phyloP scores from a whole-genome alignment of 306 rosid genomes.

The Adenanthera pavonina region DNA sequence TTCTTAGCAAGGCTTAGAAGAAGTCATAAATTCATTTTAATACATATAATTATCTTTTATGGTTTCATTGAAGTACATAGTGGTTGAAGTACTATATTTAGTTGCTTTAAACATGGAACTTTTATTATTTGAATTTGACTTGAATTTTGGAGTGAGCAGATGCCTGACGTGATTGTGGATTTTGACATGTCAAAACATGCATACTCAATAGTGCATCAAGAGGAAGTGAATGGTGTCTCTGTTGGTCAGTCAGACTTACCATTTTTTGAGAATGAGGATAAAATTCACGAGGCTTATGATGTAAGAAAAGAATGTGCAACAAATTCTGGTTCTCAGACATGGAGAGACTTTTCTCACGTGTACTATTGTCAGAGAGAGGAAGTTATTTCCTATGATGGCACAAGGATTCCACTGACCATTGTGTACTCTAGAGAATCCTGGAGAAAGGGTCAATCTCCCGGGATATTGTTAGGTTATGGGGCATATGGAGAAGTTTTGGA shows the following conservation, averaged over 20 bases:
- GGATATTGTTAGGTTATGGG: constrained; percentile 90
- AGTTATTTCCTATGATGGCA: constrained; percentile 76
- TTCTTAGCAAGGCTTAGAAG: background rate
- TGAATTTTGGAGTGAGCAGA: constrained; percentile 50
- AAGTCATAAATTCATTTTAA: background rate
- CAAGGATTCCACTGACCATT: constrained; percentile 73
- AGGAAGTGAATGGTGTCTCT: constrained; percentile 66
- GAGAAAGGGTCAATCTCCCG: constrained; percentile 70
- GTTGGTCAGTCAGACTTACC: constrained; percentile 42
- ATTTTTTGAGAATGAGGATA: constrained; percentile 37
- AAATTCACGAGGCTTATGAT: constrained; percentile 34
- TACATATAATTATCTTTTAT: background rate
- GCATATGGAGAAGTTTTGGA: constrained; percentile 90
- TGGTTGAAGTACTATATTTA: constrained; percentile 15
- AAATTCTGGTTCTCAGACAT: constrained; percentile 48
- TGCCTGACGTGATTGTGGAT: constrained; percentile 91
- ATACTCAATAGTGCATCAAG: constrained; percentile 79
- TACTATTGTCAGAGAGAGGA: constrained; percentile 73
- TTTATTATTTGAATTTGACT: constrained; percentile 20
- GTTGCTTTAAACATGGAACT: constrained; percentile 30
- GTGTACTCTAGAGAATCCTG: constrained; percentile 71
- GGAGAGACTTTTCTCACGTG: constrained; percentile 72
- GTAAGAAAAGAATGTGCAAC: constrained; percentile 41
- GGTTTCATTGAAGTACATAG: constrained; percentile 23
- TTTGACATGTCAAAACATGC: constrained; percentile 76